A percentile compares a stretch with the other conserved stretches of the same genome.
Evolutionary conservation across 106 monocot genomes (phyloP).

Genomic region (Agapanthus africanus): DNA sequence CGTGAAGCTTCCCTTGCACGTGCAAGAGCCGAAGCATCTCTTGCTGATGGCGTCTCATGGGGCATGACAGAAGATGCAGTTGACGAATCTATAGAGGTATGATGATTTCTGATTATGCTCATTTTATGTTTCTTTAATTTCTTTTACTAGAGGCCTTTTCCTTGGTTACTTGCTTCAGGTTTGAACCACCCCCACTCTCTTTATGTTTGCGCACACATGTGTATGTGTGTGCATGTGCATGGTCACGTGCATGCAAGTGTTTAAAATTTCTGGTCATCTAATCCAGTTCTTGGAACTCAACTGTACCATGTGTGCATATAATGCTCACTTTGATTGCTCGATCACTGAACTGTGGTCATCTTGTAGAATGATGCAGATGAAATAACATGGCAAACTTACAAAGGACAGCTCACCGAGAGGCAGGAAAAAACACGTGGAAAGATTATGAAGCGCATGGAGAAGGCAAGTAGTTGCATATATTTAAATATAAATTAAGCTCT

Average conservation of each 20-base stretch:
- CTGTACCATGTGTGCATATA: not conserved
- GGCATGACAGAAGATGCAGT: constrained; percentile 87
- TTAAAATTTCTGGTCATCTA: no score
- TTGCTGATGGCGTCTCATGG: constrained; percentile 93
- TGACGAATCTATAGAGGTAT: constrained; percentile 69
- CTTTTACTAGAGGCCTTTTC: not conserved
- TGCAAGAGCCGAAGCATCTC: constrained; percentile 69
- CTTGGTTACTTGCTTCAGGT: not conserved
- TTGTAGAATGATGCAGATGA: constrained; percentile 76
- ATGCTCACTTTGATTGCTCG: not conserved
- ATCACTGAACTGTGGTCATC: constrained; percentile 2
- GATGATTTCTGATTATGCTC: not conserved
- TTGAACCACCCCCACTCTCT: not conserved
- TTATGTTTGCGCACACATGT: not conserved
- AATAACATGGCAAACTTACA: constrained; percentile 92
- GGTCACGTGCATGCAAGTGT: no score
- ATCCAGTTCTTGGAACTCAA: not conserved
- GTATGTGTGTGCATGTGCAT: no score
- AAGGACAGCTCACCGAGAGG: constrained; percentile 88
- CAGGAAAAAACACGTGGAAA: constrained; percentile 91
- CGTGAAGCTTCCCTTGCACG: constrained; percentile 89
- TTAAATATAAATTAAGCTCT: not conserved
- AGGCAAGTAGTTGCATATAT: constrained; percentile 33
- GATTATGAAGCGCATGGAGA: constrained; percentile 88
- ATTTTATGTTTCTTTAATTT: not conserved